phyloP scores from a whole-genome alignment of 2,329 filamentous ascomycete genomes.

The Trichoderma atrobrunneum region DNA sequence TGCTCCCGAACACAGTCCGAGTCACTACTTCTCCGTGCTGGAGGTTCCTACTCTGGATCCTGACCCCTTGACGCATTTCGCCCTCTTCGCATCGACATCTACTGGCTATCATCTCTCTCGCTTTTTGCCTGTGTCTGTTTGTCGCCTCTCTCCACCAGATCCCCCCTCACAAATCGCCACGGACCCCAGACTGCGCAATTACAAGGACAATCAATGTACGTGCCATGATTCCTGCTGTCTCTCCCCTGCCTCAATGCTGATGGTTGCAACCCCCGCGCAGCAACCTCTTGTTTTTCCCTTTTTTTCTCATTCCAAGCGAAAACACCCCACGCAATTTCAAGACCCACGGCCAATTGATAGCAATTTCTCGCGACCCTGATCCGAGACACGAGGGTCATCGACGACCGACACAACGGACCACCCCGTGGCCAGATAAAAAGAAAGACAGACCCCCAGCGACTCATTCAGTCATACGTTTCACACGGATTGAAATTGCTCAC shows the following conservation, averaged over 20 bases:
- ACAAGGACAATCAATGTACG: not conserved
- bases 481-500: constrained; percentile 5
- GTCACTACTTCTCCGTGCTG: constrained; percentile 40
- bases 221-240: constrained; percentile 3
- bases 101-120: not conserved
- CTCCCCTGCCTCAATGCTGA: constrained; percentile 16
- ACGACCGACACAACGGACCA: constrained; percentile 16
- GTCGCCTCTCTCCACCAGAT: not conserved
- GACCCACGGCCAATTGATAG: constrained; percentile 17
- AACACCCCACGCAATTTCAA: constrained; percentile 14
- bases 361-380: constrained; percentile 15
- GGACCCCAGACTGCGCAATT: not conserved
- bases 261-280: constrained; percentile 18
- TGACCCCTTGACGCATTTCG: constrained; percentile 37
- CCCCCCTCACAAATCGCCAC: not conserved
- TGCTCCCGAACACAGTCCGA: constrained; percentile 38
- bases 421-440: constrained; percentile 16
- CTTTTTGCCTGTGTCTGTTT: not conserved
- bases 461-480: constrained; percentile 19
- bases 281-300: constrained; percentile 1
- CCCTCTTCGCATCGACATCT: not conserved
- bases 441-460: constrained; percentile 15
- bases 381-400: constrained; percentile 16
- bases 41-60: constrained; percentile 40
- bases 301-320: constrained; percentile 15